phyloP scores from a whole-genome alignment of 345 rosid species.

The Eucalyptus cloeziana region DNA sequence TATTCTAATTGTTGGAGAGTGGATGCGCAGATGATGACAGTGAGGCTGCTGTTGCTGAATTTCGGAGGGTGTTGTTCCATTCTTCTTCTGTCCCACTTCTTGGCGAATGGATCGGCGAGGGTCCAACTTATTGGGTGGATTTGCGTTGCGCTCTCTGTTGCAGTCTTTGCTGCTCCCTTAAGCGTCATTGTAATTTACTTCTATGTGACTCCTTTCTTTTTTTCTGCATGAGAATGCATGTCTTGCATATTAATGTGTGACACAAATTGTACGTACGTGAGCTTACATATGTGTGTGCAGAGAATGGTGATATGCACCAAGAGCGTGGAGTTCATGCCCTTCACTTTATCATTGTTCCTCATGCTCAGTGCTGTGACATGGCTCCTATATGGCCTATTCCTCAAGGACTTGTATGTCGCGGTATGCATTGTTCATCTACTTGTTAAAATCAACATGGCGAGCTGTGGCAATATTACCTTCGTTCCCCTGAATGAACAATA shows the following conservation, averaged over 20 bases:
- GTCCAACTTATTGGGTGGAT: slow-evolving; percentile 67
- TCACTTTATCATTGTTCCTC: slow-evolving; percentile 18
- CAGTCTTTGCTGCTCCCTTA: slow-evolving; percentile 80
- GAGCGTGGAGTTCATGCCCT: slow-evolving; percentile 41
- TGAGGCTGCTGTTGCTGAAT: slow-evolving; percentile 46
- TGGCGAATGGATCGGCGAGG: slow-evolving; percentile 1
- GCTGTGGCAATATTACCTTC: background rate
- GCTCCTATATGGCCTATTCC: slow-evolving; percentile 15
- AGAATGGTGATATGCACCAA: slow-evolving; percentile 1
- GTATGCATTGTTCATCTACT: slow-evolving; percentile 1
- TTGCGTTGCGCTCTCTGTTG: slow-evolving; percentile 51
- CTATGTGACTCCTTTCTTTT: background rate
- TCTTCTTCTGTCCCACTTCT: slow-evolving; percentile 30
- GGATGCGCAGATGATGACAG: slow-evolving; percentile 39
- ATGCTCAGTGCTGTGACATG: slow-evolving; percentile 20
- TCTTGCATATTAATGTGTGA: background rate
- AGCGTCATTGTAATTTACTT: slow-evolving; percentile 36
- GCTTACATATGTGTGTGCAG: background rate
- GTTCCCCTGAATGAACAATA: background rate
- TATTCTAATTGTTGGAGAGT: background rate
- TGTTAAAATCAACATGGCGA: background rate
- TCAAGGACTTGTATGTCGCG: slow-evolving; percentile 14
- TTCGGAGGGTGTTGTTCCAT: slow-evolving; percentile 39
- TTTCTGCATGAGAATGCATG: background rate
- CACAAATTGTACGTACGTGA: background rate